Evolutionary conservation across 176 grass and related monocot species (phyloP), one percentile per base, ranked within the genome.

Genomic region (Triticum monococcum): DNA sequence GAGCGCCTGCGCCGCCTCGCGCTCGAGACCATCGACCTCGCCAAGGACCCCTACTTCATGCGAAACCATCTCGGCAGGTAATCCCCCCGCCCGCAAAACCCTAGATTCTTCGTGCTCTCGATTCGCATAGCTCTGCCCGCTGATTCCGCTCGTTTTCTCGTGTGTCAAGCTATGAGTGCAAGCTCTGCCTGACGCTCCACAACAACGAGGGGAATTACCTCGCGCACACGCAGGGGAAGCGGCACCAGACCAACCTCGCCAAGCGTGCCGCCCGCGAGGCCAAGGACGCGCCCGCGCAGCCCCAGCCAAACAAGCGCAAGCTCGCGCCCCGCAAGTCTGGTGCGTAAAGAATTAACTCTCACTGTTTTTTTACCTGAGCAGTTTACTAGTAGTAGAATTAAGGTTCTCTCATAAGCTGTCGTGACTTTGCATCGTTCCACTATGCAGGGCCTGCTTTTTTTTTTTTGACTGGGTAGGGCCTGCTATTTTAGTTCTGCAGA

Each of bases 11-110:
- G 97, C 33, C 92, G 97, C 31, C 90, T 99, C 48, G 94, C 97
- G 40, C 92, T 99, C 38, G 97, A 99, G 89, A 99, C 97, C 35
- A 99, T 99, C 71, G 97, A 94, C 90, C 97, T 99, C 57, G 97
- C 94, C 66, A 96, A 99, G 90, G 97, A 99, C 72, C 97, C 97
- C 50, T 99, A 99, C 79, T 99, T 99, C 87, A 99, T 99, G 97
- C 97, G 97, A 43, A 99, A 99, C 67, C 97, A 99, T 85, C 92
- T 99, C 60, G 97, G 97, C 60, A 99, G 96, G 96, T 90, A 86
- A 41, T 41, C 63, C 12, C 56, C 0, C 26, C 45, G 18, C 26
- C 33, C 14, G 10, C 71, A 12, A 89, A 93, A 81, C 84, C 85
- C 89, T 79, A 70, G 80, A 64, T 37, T 38, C 40, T 46, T 45